Conservation (phyloP, 2,329 filamentous ascomycete species). For the Aspergillus persii region DNA sequence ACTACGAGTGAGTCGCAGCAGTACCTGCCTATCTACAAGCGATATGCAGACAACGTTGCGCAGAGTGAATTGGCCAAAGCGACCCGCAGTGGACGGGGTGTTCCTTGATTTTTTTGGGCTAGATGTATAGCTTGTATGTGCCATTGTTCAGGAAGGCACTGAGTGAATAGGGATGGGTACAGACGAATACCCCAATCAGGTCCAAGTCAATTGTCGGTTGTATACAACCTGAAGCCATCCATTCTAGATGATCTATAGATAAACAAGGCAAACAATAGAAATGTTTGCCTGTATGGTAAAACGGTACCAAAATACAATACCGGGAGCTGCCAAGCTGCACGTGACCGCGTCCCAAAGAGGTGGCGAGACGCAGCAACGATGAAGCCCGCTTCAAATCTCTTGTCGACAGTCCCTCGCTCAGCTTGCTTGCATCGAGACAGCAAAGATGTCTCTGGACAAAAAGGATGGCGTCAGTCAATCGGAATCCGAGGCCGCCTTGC, state of each 20-base stretch:
- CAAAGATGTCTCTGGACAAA: constrained; percentile 23
- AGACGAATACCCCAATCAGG: not conserved
- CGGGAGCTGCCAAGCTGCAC: not conserved
- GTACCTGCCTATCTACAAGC: constrained; percentile 67
- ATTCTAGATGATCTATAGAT: too few species aligned
- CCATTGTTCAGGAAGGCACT: not conserved
- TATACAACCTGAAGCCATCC: too few species aligned
- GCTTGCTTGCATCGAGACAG: not conserved
- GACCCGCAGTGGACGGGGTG: constrained; percentile 59
- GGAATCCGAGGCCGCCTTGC: constrained; percentile 12
- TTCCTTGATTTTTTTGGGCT: constrained; percentile 51
- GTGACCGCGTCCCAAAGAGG: not conserved
- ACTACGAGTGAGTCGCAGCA: constrained; percentile 67
- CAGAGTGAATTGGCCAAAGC: constrained; percentile 62
- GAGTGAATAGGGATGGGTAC: not conserved
- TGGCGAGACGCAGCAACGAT: not conserved
- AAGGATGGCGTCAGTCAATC: constrained; percentile 15
- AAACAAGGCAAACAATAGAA: not conserved
- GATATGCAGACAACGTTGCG: constrained; percentile 65
- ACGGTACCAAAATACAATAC: not conserved
- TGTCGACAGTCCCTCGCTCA: not conserved
- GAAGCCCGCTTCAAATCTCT: not conserved
- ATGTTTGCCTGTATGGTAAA: not conserved
- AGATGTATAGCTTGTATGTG: not conserved
- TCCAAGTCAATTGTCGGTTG: too few species aligned